phyloP scores from a whole-genome alignment of 345 rosid species.

The Noccaea caerulescens region DNA sequence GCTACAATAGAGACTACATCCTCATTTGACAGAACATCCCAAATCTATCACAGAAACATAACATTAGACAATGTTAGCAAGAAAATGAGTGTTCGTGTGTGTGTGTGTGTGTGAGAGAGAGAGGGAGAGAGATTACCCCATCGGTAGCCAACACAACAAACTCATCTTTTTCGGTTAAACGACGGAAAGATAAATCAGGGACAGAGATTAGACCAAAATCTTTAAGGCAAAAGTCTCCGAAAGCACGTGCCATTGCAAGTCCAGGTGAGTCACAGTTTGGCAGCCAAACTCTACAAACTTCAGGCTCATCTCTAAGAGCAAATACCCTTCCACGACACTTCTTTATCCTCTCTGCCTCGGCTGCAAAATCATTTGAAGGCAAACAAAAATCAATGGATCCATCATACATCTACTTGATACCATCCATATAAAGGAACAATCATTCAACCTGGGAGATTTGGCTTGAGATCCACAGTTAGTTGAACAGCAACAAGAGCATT shows the following conservation, averaged over 20 bases:
- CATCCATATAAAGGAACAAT: not conserved
- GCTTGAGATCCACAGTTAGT: slow-evolving; percentile 96
- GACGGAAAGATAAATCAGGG: slow-evolving; percentile 77
- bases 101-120: not conserved
- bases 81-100: no score
- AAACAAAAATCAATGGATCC: not conserved
- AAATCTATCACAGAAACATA: slow-evolving; percentile 55
- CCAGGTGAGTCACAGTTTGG: slow-evolving; percentile 96
- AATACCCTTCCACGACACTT: slow-evolving; percentile 89
- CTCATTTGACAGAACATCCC: slow-evolving; percentile 95
- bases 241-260: slow-evolving; percentile 99
- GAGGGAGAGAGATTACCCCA: slow-evolving; percentile 57
- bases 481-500: slow-evolving; percentile 80
- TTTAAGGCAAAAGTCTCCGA: slow-evolving; percentile 98
- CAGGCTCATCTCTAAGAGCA: slow-evolving; percentile 96
- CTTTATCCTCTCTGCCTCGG: slow-evolving; percentile 92
- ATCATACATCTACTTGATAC: slow-evolving; percentile 9
- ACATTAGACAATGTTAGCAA: not conserved
- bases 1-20: slow-evolving; percentile 85
- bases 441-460: slow-evolving; percentile 83
- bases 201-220: slow-evolving; percentile 96
- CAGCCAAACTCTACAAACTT: slow-evolving; percentile 94
- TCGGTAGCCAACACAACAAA: slow-evolving; percentile 95
- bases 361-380: slow-evolving; percentile 46
- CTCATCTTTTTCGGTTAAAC: slow-evolving; percentile 73